These are phyloP conservation scores for Phytophthora colocasiae DNA, from an alignment of 352 stramenopile species.

Conservation along the genomic window DNA sequence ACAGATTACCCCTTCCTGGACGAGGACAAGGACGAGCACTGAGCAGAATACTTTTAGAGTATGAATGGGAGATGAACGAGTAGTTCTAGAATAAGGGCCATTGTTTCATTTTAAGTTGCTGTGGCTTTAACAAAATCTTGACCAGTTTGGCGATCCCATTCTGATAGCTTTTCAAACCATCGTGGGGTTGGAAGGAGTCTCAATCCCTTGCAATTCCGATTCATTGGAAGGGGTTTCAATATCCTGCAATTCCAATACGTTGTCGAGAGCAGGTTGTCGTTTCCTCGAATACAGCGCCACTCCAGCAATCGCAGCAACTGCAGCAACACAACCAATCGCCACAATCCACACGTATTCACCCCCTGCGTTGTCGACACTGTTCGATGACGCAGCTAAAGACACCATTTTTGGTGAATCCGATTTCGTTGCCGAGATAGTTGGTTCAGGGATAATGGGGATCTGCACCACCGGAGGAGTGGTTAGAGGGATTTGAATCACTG, in stretches of 20 bases:
- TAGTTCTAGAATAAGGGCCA: no score
- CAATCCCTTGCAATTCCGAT: no score
- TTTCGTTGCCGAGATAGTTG: slow-evolving; percentile 1
- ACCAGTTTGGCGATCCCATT: no score
- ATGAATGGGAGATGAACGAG: no score
- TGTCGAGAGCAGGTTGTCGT: no score
- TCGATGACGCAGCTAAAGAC: slow-evolving; percentile 5
- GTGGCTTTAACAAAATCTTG: no score
- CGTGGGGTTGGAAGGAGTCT: no score
- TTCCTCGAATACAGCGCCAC: slow-evolving; percentile 31
- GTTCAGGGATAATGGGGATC: neutral
- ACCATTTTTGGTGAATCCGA: slow-evolving; percentile 1
- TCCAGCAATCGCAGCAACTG: slow-evolving; percentile 26
- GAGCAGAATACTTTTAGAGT: no score
- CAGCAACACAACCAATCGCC: slow-evolving; percentile 25
- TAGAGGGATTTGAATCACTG: neutral
- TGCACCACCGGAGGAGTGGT: neutral
- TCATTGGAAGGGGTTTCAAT: no score
- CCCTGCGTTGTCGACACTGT: neutral
- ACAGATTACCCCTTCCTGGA: slow-evolving; percentile 41
- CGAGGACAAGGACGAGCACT: slow-evolving; percentile 4
- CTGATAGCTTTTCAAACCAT: no score
- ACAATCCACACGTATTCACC: slow-evolving; percentile 19
- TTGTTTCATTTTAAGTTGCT: no score
- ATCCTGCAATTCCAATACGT: no score